Evolutionary conservation across 2,329 filamentous ascomycete species (phyloP), one percentile per base, ranked within the genome.

Genomic region (Penicillium brasilianum): DNA sequence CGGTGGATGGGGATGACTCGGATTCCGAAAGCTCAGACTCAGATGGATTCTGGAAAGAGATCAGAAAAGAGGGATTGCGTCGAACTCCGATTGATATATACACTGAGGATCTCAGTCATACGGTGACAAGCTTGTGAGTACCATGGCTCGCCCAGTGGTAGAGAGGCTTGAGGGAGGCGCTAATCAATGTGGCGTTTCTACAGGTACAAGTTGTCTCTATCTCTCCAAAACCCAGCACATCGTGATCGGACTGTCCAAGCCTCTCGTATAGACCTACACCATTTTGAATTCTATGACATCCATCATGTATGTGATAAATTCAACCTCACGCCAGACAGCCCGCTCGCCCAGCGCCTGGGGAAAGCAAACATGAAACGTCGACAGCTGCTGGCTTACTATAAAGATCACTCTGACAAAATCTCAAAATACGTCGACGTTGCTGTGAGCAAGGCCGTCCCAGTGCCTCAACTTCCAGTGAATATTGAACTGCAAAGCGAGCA

Each of bases 251-350:
- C 44, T 3, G 14, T 16, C 8, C 14, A 48, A 30, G 44, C 44
- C 13, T 48, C 44, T 30, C 44, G 44, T n/a, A 48, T 48, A 16
- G 44, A 48, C 7, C 22, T 48, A 8, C 25, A 28, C 16, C 44
- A 48, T n/a, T 48, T 48, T 4, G 22, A 48, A n/a, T 30, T 48
- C 14, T 48, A 48, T 48, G 44, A 48, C 22, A 48, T 30, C n/a
- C 22, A 48, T 3, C 44, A 48, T 5, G 25, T 30, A 30, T 48
- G 22, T 9, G 44, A 30, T 48, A 28, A 28, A 48, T 30, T 48
- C 44, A 48, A 28, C 14, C 44, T 48, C 22, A 11, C 13, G 9
- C 5, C 14, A 2, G 44, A 48, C n/a, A 48, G 13, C 44, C 6
- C n/a, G 4, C 44, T 48, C 20, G 44, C 22, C 3, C 22, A 48